phyloP scores from a whole-genome alignment of 2,329 filamentous ascomycete species.

The Claviceps sp. region DNA sequence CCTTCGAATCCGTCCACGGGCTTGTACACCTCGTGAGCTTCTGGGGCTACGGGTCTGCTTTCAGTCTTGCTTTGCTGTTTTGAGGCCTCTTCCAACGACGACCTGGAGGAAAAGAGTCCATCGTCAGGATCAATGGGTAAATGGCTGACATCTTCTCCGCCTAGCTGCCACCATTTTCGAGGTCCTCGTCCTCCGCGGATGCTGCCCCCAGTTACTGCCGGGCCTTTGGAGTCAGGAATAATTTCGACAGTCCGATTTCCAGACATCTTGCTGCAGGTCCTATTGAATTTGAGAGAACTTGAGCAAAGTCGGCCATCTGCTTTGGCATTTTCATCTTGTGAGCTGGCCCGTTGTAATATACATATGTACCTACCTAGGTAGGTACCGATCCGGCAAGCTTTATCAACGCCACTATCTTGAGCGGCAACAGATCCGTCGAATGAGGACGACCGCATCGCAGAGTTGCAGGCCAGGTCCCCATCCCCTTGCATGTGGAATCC shows the following conservation, averaged over 20 bases:
- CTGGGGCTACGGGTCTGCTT: conserved; percentile 1
- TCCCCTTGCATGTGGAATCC: no score
- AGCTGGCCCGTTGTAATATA: no score
- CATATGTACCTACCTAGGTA: no score
- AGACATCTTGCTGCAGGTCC: not conserved
- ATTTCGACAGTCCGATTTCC: not conserved
- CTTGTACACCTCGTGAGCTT: conserved; percentile 22
- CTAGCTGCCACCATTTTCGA: conserved; percentile 4
- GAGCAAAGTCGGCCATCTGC: not conserved
- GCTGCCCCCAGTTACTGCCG: not conserved
- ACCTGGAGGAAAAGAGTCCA: not conserved
- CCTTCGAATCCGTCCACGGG: conserved; percentile 45
- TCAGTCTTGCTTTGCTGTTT: not conserved
- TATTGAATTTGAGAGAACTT: not conserved
- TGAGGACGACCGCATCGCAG: no score
- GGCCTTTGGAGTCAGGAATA: not conserved
- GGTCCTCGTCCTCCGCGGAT: not conserved
- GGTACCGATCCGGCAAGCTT: no score
- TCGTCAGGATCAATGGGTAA: conserved; percentile 4
- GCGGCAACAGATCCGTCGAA: no score
- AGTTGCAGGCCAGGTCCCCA: no score
- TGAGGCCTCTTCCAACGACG: conserved; percentile 1
- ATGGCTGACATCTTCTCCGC: conserved; percentile 5
- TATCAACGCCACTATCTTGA: no score
- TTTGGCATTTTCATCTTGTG: not conserved